These are phyloP conservation scores for Lithohypha guttulata DNA, from an alignment of 2,329 filamentous ascomycete genomes.

Conservation along the genomic window DNA sequence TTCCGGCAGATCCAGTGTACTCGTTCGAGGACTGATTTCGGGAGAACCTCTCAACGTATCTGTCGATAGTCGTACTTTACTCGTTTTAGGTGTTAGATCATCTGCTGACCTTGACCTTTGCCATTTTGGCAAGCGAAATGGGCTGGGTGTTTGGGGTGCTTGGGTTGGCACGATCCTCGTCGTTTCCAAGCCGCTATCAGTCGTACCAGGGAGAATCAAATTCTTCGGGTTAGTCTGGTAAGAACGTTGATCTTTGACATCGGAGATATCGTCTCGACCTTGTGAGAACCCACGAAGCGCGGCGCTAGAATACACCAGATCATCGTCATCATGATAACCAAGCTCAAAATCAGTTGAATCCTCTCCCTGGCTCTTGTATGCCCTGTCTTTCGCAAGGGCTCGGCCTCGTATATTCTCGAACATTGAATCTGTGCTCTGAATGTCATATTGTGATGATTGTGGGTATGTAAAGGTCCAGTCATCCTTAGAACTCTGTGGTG, in stretches of 20 bases:
- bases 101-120: constrained; percentile 14
- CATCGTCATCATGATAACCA: constrained; percentile 9
- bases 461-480: constrained; percentile 22
- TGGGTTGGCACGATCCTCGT: too few relatives aligned
- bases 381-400: too few relatives aligned
- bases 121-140: constrained; percentile 10
- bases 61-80: background rate
- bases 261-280: too few relatives aligned
- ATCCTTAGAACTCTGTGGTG: constrained; percentile 20
- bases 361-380: too few relatives aligned
- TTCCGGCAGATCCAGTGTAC: background rate
- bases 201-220: too few relatives aligned
- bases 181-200: too few relatives aligned
- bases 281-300: too few relatives aligned
- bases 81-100: constrained; percentile 19
- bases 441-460: constrained; percentile 19
- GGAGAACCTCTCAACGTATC: background rate
- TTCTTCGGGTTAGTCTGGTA: too few relatives aligned
- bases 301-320: too few relatives aligned
- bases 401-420: constrained; percentile 19
- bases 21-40: constrained; percentile 5
- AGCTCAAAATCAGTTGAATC: too few relatives aligned
- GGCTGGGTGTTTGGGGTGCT: constrained; percentile 1
- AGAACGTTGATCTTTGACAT: too few relatives aligned
- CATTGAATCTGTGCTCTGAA: constrained; percentile 18